phyloP scores from a whole-genome alignment of 148 eudicot species.

The Heliamphora exappendiculata region DNA sequence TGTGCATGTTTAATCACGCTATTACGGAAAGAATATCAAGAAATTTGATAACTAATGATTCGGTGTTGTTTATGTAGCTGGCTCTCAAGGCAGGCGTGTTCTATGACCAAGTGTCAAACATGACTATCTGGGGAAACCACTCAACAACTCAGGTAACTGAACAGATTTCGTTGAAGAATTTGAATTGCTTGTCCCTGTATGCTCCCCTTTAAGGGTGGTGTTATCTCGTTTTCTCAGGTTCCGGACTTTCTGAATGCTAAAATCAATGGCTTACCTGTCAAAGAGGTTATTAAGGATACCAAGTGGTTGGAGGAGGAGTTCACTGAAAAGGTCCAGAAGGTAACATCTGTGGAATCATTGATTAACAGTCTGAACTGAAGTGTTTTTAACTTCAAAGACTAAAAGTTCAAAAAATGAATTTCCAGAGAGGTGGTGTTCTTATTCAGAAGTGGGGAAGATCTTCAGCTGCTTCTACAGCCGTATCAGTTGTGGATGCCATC shows the following conservation, averaged over 20 bases:
- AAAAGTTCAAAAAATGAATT: neutral
- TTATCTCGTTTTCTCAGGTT: slow-evolving; percentile 41
- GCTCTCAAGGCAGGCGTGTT: slow-evolving; percentile 97
- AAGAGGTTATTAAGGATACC: slow-evolving; percentile 73
- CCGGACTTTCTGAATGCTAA: slow-evolving; percentile 89
- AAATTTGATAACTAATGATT: neutral
- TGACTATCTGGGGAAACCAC: slow-evolving; percentile 99
- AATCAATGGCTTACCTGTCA: slow-evolving; percentile 79
- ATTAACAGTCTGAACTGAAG: neutral
- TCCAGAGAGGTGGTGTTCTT: slow-evolving; percentile 89
- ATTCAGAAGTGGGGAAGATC: slow-evolving; percentile 99
- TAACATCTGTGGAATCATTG: slow-evolving; percentile 15
- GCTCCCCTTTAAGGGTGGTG: neutral
- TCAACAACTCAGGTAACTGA: slow-evolving; percentile 87
- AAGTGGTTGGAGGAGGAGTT: slow-evolving; percentile 95
- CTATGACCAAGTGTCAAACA: slow-evolving; percentile 88
- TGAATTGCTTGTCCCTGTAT: neutral
- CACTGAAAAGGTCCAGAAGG: slow-evolving; percentile 80
- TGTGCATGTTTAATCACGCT: neutral
- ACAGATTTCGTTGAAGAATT: neutral
- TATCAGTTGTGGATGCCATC: slow-evolving; percentile 86
- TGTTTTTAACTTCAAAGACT: neutral
- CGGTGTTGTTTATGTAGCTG: slow-evolving; percentile 44
- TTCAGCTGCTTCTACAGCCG: slow-evolving; percentile 97
- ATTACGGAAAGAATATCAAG: neutral